Conservation (phyloP, 345 rosid species). For the Hypericum androsaemum region DNA sequence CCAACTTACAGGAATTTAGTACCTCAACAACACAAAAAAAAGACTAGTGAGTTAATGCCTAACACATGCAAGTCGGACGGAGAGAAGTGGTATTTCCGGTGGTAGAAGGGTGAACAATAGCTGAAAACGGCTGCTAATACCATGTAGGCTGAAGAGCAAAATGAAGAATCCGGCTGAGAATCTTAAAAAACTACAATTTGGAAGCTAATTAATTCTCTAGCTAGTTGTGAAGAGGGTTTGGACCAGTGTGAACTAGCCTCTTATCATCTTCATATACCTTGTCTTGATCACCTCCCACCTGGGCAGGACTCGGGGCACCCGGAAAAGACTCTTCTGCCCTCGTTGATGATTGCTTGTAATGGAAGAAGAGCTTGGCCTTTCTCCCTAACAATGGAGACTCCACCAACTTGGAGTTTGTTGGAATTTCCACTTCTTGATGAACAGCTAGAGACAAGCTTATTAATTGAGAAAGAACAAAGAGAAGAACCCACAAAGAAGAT, state of each 20-base stretch:
- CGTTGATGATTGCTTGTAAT: neutral
- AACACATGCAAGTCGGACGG: too few species aligned
- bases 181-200: too few species aligned
- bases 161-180: too few species aligned
- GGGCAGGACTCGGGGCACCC: slow-evolving; percentile 10
- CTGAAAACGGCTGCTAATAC: too few species aligned
- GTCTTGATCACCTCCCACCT: slow-evolving; percentile 30
- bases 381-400: slow-evolving; percentile 23
- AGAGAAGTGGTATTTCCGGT: too few species aligned
- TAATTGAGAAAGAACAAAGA: slow-evolving; percentile 30
- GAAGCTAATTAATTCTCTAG: neutral
- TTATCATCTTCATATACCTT: slow-evolving; percentile 52
- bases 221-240: slow-evolving; percentile 89
- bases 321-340: slow-evolving; percentile 20
- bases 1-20: too few species aligned
- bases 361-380: slow-evolving; percentile 29
- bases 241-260: slow-evolving; percentile 84
- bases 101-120: too few species aligned
- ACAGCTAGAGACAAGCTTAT: slow-evolving; percentile 27
- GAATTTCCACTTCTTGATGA: slow-evolving; percentile 18
- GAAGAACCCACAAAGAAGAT: slow-evolving; percentile 35
- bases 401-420: neutral
- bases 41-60: too few species aligned
- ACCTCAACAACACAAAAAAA: too few species aligned
- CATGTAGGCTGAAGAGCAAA: too few species aligned